These are phyloP conservation scores for Pseudonitzschia multistriata DNA, from an alignment of 108 stramenopile genomes.

Conservation along the genomic window DNA sequence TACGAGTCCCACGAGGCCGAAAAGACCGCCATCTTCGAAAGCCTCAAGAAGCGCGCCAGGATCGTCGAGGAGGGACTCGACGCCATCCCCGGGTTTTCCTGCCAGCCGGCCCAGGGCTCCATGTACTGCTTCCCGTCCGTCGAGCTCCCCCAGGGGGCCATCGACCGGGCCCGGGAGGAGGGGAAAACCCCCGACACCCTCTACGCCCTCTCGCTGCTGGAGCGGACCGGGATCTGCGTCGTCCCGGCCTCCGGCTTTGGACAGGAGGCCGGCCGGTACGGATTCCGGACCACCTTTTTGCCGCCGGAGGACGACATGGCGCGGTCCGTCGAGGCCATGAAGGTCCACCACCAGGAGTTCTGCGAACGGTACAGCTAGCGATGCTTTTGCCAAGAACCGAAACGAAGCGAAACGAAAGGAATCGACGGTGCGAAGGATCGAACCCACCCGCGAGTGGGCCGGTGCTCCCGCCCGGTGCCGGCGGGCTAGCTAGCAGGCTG, in stretches of 20 bases:
- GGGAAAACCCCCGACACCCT: slow-evolving; percentile 87
- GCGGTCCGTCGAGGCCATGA: slow-evolving; percentile 58
- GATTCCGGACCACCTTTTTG: slow-evolving; percentile 96
- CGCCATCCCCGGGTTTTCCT: slow-evolving; percentile 88
- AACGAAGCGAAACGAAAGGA: neutral
- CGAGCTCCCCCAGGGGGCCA: slow-evolving; percentile 71
- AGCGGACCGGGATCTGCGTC: slow-evolving; percentile 89
- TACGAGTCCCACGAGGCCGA: slow-evolving; percentile 71
- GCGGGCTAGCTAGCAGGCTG: no score
- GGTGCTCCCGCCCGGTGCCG: no score
- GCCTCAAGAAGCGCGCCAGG: slow-evolving; percentile 65
- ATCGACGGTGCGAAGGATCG: no score
- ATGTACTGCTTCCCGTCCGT: slow-evolving; percentile 97
- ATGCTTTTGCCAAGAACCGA: neutral
- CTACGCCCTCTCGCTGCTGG: slow-evolving; percentile 89
- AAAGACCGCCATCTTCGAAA: slow-evolving; percentile 63
- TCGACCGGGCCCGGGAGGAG: slow-evolving; percentile 59
- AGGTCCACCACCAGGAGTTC: slow-evolving; percentile 84
- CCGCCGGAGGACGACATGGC: slow-evolving; percentile 83
- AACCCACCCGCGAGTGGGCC: no score
- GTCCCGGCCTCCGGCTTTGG: slow-evolving; percentile 97
- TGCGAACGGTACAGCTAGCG: slow-evolving; percentile 51
- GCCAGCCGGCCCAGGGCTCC: slow-evolving; percentile 91
- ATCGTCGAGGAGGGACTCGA: slow-evolving; percentile 83
- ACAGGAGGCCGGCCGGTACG: slow-evolving; percentile 86